These are phyloP conservation scores for Boletus pseudo-olivaceus DNA, from an alignment of 768 basidiomycete species.

Conservation along the genomic window DNA sequence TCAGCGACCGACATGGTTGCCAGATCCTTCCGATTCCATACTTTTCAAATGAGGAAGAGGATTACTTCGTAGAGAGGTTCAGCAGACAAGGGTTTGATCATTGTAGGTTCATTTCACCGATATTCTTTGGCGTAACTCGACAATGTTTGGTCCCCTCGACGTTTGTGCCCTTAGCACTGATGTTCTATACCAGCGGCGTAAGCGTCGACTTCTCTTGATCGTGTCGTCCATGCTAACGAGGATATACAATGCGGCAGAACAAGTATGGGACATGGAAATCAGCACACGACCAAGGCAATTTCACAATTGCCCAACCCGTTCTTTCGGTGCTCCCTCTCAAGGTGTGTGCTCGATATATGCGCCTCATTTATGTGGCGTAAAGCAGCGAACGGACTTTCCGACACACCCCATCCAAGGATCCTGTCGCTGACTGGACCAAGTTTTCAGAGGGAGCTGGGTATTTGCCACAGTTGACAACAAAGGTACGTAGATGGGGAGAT, in stretches of 20 bases:
- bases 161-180: conserved; percentile 42
- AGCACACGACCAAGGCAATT: conserved; percentile 39
- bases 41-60: conserved; percentile 58
- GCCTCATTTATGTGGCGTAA: not conserved
- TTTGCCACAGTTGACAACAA: conserved; percentile 34
- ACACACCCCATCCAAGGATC: conserved; percentile 30
- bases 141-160: not conserved
- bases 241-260: conserved; percentile 32
- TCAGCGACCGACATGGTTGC: not conserved
- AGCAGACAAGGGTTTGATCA: conserved; percentile 52
- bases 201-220: not conserved
- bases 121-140: not conserved
- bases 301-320: conserved; percentile 40
- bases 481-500: conserved; percentile 27
- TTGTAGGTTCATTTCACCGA: conserved; percentile 41
- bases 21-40: conserved; percentile 63
- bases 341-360: conserved; percentile 22
- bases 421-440: conserved; percentile 43
- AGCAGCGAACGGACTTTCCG: not conserved
- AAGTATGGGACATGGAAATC: conserved; percentile 36
- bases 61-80: conserved; percentile 67
- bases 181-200: conserved; percentile 62
- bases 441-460: conserved; percentile 27
- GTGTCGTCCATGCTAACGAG: not conserved
- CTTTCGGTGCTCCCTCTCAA: conserved; percentile 40